A percentile compares a stretch with the other conserved stretches of the same genome.
These are phyloP conservation scores for Coprinellus micaceus DNA, from an alignment of 768 basidiomycete species.

Conservation along the genomic window DNA sequence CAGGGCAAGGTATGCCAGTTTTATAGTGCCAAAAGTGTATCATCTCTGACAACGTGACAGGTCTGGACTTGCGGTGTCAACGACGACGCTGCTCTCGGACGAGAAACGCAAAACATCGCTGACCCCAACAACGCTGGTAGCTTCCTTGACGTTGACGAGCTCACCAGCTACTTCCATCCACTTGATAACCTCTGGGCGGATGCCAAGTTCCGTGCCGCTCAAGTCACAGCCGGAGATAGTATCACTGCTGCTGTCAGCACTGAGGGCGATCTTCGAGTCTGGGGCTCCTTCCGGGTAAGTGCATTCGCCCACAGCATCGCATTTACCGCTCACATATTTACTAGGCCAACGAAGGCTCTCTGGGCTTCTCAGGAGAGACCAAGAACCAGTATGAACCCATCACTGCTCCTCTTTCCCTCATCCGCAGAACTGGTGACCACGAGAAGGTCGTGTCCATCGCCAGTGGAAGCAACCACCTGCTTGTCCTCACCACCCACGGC, in stretches of 20 bases:
- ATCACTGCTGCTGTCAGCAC: slow-evolving; percentile 81
- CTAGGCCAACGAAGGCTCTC: slow-evolving; percentile 72
- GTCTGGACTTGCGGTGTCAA: slow-evolving; percentile 86
- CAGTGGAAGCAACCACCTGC: slow-evolving; percentile 83
- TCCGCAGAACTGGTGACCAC: slow-evolving; percentile 56
- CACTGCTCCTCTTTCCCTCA: slow-evolving; percentile 50
- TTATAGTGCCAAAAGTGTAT: not conserved
- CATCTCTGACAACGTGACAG: slow-evolving; percentile 33
- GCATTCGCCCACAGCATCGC: too few relatives aligned
- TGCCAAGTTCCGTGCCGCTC: slow-evolving; percentile 72
- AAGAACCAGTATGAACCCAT: slow-evolving; percentile 68
- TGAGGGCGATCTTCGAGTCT: slow-evolving; percentile 78
- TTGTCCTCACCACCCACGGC: slow-evolving; percentile 86
- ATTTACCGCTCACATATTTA: not conserved
- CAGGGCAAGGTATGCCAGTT: slow-evolving; percentile 72
- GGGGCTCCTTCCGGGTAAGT: slow-evolving; percentile 86
- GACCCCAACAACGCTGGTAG: slow-evolving; percentile 57
- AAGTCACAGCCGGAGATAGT: slow-evolving; percentile 81
- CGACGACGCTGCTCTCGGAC: slow-evolving; percentile 85
- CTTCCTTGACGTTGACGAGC: slow-evolving; percentile 52
- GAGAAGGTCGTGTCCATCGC: slow-evolving; percentile 75
- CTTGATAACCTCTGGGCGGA: slow-evolving; percentile 69
- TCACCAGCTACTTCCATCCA: slow-evolving; percentile 60
- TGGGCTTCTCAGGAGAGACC: slow-evolving; percentile 74
- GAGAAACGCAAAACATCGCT: slow-evolving; percentile 60